These are phyloP conservation scores for Neonectria neomacrospora DNA, from an alignment of 2,329 filamentous ascomycete genomes.

Conservation along the genomic window DNA sequence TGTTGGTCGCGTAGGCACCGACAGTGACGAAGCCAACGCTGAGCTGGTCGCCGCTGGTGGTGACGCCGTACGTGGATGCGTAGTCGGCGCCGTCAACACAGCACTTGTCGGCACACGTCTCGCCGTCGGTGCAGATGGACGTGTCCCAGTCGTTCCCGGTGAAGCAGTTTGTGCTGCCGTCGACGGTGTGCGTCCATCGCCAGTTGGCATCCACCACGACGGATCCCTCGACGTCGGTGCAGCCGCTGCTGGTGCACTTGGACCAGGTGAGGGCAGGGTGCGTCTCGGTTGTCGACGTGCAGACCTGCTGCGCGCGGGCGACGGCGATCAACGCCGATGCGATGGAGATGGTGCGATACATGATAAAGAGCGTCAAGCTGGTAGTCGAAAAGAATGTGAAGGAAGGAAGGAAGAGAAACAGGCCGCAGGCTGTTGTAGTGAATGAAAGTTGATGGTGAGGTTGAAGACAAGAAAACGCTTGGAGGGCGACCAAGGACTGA, in stretches of 20 bases:
- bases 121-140: constrained; percentile 51
- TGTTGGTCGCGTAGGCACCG: constrained; percentile 56
- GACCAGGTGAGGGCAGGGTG: constrained; percentile 65
- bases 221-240: constrained; percentile 59
- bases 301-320: constrained; percentile 59
- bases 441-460: constrained; percentile 16
- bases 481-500: background rate
- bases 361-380: constrained; percentile 21
- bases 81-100: constrained; percentile 65
- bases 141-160: constrained; percentile 61
- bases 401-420: constrained; percentile 21
- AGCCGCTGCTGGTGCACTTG: constrained; percentile 62
- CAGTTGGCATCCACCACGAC: constrained; percentile 70
- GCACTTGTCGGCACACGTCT: constrained; percentile 59
- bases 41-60: constrained; percentile 60
- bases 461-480: background rate
- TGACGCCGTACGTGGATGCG: constrained; percentile 62
- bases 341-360: constrained; percentile 44
- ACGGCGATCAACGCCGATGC: constrained; percentile 41
- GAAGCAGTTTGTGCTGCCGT: constrained; percentile 65
- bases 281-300: constrained; percentile 57
- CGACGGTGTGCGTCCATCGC: constrained; percentile 65
- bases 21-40: constrained; percentile 67
- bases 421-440: constrained; percentile 32
- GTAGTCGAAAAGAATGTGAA: constrained; percentile 7